Evolutionary conservation across 495 filamentous ascomycete genomes (phyloP), one percentile per base, ranked within the genome.

Genomic region (Neurospora sp.): DNA sequence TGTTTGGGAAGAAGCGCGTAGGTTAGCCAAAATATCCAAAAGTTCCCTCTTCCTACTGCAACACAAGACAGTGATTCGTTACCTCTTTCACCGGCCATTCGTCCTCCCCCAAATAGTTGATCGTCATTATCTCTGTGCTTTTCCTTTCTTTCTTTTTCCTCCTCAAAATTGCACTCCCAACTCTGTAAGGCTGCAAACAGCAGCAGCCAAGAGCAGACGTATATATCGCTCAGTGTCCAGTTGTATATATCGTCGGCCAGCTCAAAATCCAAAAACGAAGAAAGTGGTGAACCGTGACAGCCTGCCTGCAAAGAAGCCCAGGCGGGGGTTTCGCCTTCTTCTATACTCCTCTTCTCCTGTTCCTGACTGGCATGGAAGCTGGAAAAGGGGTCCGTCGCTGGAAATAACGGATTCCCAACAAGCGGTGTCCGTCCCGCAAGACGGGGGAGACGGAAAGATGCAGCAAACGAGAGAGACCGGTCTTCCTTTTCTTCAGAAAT

Each of bases 61-160:
- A 37, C 0, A 37, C 35, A 37, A 37, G 35, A 37, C 35, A 37
- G 35, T 37, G 35, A 37, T 37, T 37, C 35, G 35, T 37, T 45
- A 94, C 92, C 83, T 94, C 91, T 76, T 84, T 84, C 41, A 84
- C 81, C 2, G 87, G 87, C 91, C 91, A 93, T 79, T 61, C 27
- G 1, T 61, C 53, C 53, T 61, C 27, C 2, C 53, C 53, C 4
- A 61, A 1, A 1, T 61, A 17, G 12, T 61, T 61, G 0, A 61
- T 61, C 76, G 59, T 40, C 72, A 72, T 12, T 12, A 78, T 77
- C 41, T 81, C 82, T 70, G 84, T 81, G 48, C 73, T 76, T 40
- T 79, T 76, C 85, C 87, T 86, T 41, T 75, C 83, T 20, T n/a
- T 3, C 16, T 22, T 35, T 27, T 8, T 17, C 35, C 35, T 37